These are phyloP conservation scores for Fraxinus greggii DNA, from an alignment of 305 asterid genomes.

Conservation along the genomic window DNA sequence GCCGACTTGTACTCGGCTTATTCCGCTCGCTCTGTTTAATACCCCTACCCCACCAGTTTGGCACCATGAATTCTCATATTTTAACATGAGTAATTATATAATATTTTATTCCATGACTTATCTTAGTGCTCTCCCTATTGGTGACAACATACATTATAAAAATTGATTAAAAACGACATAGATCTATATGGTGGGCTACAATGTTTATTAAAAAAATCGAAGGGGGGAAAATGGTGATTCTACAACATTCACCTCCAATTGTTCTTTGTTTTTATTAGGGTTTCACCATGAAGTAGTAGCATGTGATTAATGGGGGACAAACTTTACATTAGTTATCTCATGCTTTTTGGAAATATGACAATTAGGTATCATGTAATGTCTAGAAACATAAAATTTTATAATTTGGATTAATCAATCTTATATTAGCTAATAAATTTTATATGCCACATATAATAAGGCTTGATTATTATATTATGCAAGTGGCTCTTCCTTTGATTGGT, in stretches of 20 bases:
- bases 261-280: constrained; percentile 1
- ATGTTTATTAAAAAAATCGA: neutral
- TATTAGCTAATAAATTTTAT: neutral
- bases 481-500: neutral
- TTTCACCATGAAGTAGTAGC: neutral
- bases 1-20: neutral
- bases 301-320: neutral
- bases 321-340: neutral
- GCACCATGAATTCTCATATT: neutral
- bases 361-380: neutral
- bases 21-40: neutral
- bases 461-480: neutral
- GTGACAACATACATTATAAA: neutral
- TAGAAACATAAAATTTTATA: neutral
- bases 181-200: neutral
- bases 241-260: neutral
- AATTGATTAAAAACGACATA: neutral
- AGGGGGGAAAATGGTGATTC: neutral
- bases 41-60: neutral
- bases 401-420: neutral
- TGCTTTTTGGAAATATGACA: neutral
- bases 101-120: neutral
- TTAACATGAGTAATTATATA: neutral
- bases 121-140: neutral
- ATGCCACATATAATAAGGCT: neutral